These are phyloP conservation scores for Boletus pseudopeckii DNA, from an alignment of 768 basidiomycete species.

Conservation along the genomic window DNA sequence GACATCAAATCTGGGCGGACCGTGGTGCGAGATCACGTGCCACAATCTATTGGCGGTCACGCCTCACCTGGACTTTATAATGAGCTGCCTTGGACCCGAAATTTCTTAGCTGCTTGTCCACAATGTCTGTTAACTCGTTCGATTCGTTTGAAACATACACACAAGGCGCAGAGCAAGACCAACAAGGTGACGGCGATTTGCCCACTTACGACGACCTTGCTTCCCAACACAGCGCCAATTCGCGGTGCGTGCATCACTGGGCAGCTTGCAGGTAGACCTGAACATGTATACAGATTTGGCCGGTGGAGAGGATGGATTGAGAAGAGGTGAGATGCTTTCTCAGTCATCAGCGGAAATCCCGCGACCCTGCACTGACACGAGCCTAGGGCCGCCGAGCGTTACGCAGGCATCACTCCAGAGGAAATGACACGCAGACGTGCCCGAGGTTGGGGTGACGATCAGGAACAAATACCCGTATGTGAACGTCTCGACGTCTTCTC, in stretches of 20 bases:
- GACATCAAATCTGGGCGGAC: background rate
- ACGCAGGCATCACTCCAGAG: conserved; percentile 59
- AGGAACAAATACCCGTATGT: conserved; percentile 15
- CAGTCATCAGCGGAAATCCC: background rate
- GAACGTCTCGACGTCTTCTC: background rate
- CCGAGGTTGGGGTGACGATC: conserved; percentile 68
- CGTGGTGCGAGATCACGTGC: conserved; percentile 11
- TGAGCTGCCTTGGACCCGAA: background rate
- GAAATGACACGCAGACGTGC: conserved; percentile 54
- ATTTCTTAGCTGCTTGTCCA: background rate
- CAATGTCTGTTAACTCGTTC: conserved; percentile 21
- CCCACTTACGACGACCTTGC: conserved; percentile 83
- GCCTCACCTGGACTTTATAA: background rate
- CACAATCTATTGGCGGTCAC: too few species aligned
- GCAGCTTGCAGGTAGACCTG: background rate
- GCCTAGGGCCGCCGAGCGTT: conserved; percentile 78
- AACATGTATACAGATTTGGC: conserved; percentile 58
- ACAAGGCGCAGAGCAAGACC: conserved; percentile 40
- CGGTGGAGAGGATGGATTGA: conserved; percentile 88
- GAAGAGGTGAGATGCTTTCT: conserved; percentile 54
- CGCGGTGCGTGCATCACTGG: conserved; percentile 49
- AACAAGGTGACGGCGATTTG: conserved; percentile 49
- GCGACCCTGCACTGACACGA: conserved; percentile 1
- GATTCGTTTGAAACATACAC: conserved; percentile 27
- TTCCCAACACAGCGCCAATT: conserved; percentile 74